These are phyloP conservation scores for Aspergillus sp. DNA, from an alignment of 2,329 filamentous ascomycete species.

Conservation along the genomic window DNA sequence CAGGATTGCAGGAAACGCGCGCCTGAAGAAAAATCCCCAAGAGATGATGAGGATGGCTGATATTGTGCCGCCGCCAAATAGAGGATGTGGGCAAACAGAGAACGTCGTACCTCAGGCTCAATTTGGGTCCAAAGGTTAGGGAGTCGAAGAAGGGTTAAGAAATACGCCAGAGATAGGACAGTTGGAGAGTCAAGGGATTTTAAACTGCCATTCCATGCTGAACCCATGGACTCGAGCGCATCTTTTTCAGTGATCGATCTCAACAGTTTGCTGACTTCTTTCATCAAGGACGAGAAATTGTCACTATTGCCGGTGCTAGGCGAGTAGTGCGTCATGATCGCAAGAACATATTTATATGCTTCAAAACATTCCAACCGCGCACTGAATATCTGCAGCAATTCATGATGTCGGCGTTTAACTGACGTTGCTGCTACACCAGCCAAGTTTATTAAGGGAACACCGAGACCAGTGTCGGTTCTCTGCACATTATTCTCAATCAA, in stretches of 20 bases:
- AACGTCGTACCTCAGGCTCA: constrained; percentile 28
- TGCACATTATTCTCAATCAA: constrained; percentile 31
- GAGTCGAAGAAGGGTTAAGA: constrained; percentile 32
- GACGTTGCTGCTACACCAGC: constrained; percentile 28
- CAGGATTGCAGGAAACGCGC: constrained; percentile 38
- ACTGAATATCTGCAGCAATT: constrained; percentile 22
- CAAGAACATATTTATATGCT: constrained; percentile 35
- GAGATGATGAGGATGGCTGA: constrained; percentile 19
- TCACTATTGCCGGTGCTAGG: constrained; percentile 21
- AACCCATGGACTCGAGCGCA: constrained; percentile 25
- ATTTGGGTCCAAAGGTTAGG: constrained; percentile 32
- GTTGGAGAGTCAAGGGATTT: constrained; percentile 33
- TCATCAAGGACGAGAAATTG: constrained; percentile 25
- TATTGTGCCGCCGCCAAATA: constrained; percentile 32
- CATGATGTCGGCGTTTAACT: constrained; percentile 31
- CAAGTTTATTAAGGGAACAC: constrained; percentile 22
- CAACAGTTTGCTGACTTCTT: constrained; percentile 27
- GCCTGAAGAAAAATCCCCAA: constrained; percentile 27
- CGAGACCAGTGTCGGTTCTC: constrained; percentile 20
- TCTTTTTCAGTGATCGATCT: constrained; percentile 23
- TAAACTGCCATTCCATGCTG: constrained; percentile 38
- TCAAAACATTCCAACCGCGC: constrained; percentile 39
- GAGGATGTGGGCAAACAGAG: constrained; percentile 35
- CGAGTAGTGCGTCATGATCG: constrained; percentile 23
- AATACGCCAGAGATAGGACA: constrained; percentile 35